These are phyloP conservation scores for Articulospora tetracladia DNA, from an alignment of 495 filamentous ascomycete species.

Conservation along the genomic window DNA sequence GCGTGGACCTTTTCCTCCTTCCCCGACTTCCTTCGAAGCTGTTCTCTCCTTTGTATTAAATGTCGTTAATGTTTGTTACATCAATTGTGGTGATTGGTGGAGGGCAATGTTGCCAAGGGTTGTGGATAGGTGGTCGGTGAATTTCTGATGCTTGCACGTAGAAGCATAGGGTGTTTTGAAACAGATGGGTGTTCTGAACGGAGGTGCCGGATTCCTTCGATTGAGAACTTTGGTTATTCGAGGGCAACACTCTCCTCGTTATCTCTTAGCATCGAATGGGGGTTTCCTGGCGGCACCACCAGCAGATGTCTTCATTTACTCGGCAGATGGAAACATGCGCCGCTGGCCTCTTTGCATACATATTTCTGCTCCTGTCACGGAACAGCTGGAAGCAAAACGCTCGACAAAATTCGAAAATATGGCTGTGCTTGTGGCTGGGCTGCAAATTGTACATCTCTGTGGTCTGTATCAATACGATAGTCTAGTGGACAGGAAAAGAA, in stretches of 20 bases:
- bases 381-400: constrained; percentile 1
- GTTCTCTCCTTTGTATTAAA: constrained; percentile 25
- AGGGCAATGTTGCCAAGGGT: constrained; percentile 8
- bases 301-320: constrained; percentile 12
- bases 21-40: constrained; percentile 11
- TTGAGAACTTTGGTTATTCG: constrained; percentile 19
- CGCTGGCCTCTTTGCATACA: constrained; percentile 22
- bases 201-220: constrained; percentile 23
- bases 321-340: constrained; percentile 4
- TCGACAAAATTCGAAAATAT: constrained; percentile 13
- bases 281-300: constrained; percentile 17
- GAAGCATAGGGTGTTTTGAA: constrained; percentile 18
- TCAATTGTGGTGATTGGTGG: constrained; percentile 10
- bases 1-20: constrained; percentile 4
- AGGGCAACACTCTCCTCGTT: neutral
- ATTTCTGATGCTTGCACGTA: constrained; percentile 7
- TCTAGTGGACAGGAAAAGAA: constrained; percentile 23
- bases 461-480: constrained; percentile 15
- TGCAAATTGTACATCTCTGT: constrained; percentile 15
- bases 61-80: constrained; percentile 28
- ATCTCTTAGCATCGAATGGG: constrained; percentile 8
- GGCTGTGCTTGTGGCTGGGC: constrained; percentile 22
- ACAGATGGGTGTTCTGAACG: constrained; percentile 22
- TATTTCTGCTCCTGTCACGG: constrained; percentile 10
- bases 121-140: constrained; percentile 17